These are phyloP conservation scores for Drechslerella stenobrocha DNA, from an alignment of 2,329 filamentous ascomycete genomes.

Conservation along the genomic window DNA sequence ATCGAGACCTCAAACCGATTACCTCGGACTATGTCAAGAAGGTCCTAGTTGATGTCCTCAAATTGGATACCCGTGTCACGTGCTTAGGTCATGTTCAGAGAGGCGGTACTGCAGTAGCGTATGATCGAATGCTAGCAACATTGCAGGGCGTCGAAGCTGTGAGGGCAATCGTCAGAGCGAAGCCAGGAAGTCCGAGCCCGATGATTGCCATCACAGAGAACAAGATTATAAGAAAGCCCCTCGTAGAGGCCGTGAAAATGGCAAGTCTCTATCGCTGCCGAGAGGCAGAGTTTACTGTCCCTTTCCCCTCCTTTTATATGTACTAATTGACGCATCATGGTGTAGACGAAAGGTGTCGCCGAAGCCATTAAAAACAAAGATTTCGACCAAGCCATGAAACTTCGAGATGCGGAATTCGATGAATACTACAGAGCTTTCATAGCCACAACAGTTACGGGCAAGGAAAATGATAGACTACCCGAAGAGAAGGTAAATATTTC, in stretches of 20 bases:
- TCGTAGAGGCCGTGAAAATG: constrained; percentile 78
- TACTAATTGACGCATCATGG: not conserved
- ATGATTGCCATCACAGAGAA: constrained; percentile 98
- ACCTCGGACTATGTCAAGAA: constrained; percentile 79
- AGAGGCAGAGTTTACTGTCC: not conserved
- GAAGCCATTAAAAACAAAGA: constrained; percentile 80
- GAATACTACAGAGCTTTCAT: constrained; percentile 90
- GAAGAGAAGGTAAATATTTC: constrained; percentile 65
- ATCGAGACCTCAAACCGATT: constrained; percentile 81
- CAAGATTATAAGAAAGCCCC: constrained; percentile 87
- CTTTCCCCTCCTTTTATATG: not conserved
- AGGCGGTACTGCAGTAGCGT: constrained; percentile 87
- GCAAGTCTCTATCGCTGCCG: constrained; percentile 29
- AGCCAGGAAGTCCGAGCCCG: constrained; percentile 83
- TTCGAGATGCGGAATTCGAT: constrained; percentile 89
- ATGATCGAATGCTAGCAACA: constrained; percentile 90
- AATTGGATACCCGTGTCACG: constrained; percentile 89
- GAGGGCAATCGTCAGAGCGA: constrained; percentile 84
- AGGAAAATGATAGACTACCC: constrained; percentile 68
- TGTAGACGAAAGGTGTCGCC: constrained; percentile 77
- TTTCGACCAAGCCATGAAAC: constrained; percentile 81
- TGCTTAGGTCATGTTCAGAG: constrained; percentile 97
- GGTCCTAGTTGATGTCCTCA: constrained; percentile 75
- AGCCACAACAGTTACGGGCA: constrained; percentile 81
- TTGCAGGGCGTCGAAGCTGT: constrained; percentile 94